Base-by-base conservation (phyloP, 2,329 filamentous ascomycete genomes). In the Helotiales sp. region DNA sequence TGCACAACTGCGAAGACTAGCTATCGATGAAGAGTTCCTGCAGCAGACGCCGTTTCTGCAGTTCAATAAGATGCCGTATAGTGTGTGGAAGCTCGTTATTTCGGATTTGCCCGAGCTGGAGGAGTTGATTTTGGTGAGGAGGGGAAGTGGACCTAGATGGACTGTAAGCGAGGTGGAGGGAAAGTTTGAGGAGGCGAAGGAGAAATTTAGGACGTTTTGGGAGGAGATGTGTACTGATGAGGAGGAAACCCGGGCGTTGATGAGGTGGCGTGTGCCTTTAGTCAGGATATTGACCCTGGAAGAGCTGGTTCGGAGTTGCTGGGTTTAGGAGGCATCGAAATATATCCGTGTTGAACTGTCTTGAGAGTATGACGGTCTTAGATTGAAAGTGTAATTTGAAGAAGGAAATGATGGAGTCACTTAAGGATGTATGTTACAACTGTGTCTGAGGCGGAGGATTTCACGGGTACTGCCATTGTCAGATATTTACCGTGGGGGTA, bases 271-370 rank as follows among this genome's bases (percentile, higher is more conserved):
- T 15, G 24, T 63, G 52, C 66, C 66, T 10, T 20, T 6, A 17
- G 59, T 68, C n/a, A 58, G 26, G 26, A 64, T 60, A 20, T 7
- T 68, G 43, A 62, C 22, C 20, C 43, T 58, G 26, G 59, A 63
- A 22, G 63, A 68, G 52, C 58, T 68, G 34, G 40, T 65, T 32
- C 63, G n/a, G 3, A 59, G 52, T 4, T 68, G 63, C 49, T 68
- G 66, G 66, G 37, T 47, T 49, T 61, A 34, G 34, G 15, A 8
- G 8, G 8, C 5, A 20, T 20, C 20, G 5, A 4, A n/a, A 45
- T n/a, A n/a, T n/a, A n/a, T n/a, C n/a, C n/a, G n/a, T n/a, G n/a
- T n/a, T n/a, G n/a, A n/a, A n/a, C n/a, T n/a, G n/a, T n/a, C n/a
- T n/a, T n/a, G n/a, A n/a, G n/a, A n/a, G n/a, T n/a, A n/a, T n/a